These are phyloP conservation scores for Flagelloscypha sp. DNA, from an alignment of 768 basidiomycete species.

Conservation along the genomic window DNA sequence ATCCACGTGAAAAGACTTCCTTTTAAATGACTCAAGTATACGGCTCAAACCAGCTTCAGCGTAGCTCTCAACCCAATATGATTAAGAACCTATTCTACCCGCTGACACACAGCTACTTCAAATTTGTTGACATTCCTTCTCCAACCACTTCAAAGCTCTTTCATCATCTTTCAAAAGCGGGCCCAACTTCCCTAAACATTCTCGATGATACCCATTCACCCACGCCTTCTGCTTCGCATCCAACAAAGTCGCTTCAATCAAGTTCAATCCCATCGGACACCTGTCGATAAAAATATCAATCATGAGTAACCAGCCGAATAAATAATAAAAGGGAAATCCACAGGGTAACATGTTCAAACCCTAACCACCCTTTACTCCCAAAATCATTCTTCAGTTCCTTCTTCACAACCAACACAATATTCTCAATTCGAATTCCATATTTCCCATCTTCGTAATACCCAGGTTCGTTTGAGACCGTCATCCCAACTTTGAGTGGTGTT, in stretches of 20 bases:
- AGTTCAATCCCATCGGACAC: constrained; percentile 85
- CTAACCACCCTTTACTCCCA: constrained; percentile 75
- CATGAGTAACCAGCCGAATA: not conserved
- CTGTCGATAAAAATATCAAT: constrained; percentile 22
- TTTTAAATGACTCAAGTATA: too few relatives aligned
- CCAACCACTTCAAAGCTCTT: constrained; percentile 54
- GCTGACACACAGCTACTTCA: constrained; percentile 9
- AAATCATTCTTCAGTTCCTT: constrained; percentile 64
- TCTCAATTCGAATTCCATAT: constrained; percentile 93
- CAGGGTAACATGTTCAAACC: constrained; percentile 86
- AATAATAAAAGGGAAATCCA: constrained; percentile 25
- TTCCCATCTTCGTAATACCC: constrained; percentile 88
- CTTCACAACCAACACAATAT: constrained; percentile 69
- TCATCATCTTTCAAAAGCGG: constrained; percentile 59
- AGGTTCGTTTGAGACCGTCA: constrained; percentile 92
- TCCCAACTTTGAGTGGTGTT: constrained; percentile 67
- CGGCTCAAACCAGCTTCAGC: too few relatives aligned
- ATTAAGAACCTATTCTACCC: too few relatives aligned
- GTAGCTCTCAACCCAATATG: too few relatives aligned
- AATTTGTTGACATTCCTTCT: constrained; percentile 42
- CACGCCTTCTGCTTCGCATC: constrained; percentile 64
- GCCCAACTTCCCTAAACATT: constrained; percentile 63
- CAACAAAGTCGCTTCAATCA: constrained; percentile 60
- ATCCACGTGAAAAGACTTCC: too few relatives aligned
- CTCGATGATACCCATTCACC: constrained; percentile 79